phyloP scores from a whole-genome alignment of 441 rosid genomes.

The Pelargonium citronellum region DNA sequence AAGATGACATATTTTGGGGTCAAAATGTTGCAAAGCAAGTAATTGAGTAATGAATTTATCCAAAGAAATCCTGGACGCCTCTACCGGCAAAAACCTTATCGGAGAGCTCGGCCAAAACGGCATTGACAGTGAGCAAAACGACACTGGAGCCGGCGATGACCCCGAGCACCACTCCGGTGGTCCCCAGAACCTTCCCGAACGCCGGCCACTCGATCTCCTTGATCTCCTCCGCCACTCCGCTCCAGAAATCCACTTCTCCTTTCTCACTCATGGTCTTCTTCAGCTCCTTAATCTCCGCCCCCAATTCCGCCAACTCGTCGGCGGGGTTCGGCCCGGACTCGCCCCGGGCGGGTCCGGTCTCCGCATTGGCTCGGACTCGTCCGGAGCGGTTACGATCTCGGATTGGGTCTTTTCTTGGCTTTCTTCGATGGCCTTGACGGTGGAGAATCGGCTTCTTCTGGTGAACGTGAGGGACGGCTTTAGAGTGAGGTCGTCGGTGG shows the following conservation, averaged over 20 bases:
- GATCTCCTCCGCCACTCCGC: constrained; percentile 81
- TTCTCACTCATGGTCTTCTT: constrained; percentile 63
- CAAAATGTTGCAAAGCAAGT: too few species aligned
- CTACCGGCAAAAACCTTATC: constrained; percentile 69
- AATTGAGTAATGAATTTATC: constrained; percentile 20
- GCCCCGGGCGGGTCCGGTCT: constrained; percentile 6
- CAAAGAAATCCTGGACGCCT: constrained; percentile 77
- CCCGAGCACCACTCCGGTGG: constrained; percentile 78
- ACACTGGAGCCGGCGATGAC: constrained; percentile 81
- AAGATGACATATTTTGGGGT: too few species aligned
- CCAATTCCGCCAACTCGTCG: constrained; percentile 41
- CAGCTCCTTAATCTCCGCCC: constrained; percentile 42
- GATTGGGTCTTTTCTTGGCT: constrained; percentile 40
- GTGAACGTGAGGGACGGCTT: not conserved
- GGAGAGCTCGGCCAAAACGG: constrained; percentile 75
- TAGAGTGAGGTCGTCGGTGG: too few species aligned
- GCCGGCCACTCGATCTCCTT: constrained; percentile 84
- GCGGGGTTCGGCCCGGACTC: constrained; percentile 13
- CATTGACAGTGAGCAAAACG: constrained; percentile 77
- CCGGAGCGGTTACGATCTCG: constrained; percentile 16
- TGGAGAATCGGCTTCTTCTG: constrained; percentile 11
- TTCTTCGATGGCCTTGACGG: constrained; percentile 42
- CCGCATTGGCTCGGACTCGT: constrained; percentile 22
- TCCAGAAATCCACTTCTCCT: constrained; percentile 39
- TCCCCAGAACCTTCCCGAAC: constrained; percentile 71